Percentiles rank a stretch among this genome's conserved stretches.
These are phyloP conservation scores for Bipolaris sorokiniana DNA, from an alignment of 2,329 filamentous ascomycete species.

Conservation along the genomic window DNA sequence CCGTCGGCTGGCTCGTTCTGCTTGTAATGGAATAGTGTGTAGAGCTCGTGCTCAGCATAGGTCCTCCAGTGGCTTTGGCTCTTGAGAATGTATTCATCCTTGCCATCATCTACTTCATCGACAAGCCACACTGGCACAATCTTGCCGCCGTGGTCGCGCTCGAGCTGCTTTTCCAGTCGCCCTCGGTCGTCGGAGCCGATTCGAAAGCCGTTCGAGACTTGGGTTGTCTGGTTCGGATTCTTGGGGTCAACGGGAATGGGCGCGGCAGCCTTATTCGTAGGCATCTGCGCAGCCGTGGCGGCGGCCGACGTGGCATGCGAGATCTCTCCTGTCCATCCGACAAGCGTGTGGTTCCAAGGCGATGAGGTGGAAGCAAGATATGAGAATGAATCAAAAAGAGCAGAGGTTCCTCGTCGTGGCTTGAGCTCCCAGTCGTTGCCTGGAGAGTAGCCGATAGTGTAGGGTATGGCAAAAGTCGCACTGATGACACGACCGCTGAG, in stretches of 20 bases:
- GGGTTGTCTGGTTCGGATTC: slow-evolving; percentile 62
- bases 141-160: slow-evolving; percentile 74
- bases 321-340: slow-evolving; percentile 91
- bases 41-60: slow-evolving; percentile 90
- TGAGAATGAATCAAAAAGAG: slow-evolving; percentile 88
- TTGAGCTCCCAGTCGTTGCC: slow-evolving; percentile 70
- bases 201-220: slow-evolving; percentile 70
- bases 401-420: slow-evolving; percentile 83
- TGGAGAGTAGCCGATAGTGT: slow-evolving; percentile 61
- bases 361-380: slow-evolving; percentile 83
- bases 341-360: slow-evolving; percentile 88
- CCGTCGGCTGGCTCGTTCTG: slow-evolving; percentile 90
- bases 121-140: slow-evolving; percentile 89
- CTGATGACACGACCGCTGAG: slow-evolving; percentile 69
- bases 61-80: slow-evolving; percentile 87
- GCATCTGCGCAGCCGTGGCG: slow-evolving; percentile 54
- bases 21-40: slow-evolving; percentile 95
- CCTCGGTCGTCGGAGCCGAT: slow-evolving; percentile 73
- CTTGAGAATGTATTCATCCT: slow-evolving; percentile 73
- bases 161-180: slow-evolving; percentile 75
- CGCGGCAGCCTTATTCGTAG: slow-evolving; percentile 74
- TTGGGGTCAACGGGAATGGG: slow-evolving; percentile 75
- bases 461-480: slow-evolving; percentile 68
- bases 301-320: slow-evolving; percentile 40
- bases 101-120: slow-evolving; percentile 73